Evolutionary conservation across 139 green algal genomes (phyloP).

Genomic region (Ulvella scutata): DNA sequence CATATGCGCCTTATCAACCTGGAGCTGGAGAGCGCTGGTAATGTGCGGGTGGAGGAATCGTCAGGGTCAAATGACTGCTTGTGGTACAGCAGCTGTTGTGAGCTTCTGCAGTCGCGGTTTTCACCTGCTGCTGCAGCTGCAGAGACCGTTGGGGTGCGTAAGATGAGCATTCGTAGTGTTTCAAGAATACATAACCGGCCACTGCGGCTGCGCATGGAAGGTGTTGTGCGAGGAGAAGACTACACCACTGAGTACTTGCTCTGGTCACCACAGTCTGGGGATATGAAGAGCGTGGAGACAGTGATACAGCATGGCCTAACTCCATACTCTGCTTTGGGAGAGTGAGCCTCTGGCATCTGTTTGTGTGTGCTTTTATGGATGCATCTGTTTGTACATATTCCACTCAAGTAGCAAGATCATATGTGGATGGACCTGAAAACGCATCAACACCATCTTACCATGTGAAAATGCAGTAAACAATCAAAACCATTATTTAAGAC

Average conservation of each 20-base stretch:
- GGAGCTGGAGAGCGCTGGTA: constrained; percentile 55
- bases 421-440: no score
- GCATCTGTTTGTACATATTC: no score
- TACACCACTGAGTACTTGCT: background rate
- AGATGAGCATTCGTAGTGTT: constrained; percentile 13
- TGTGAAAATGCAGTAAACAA: no score
- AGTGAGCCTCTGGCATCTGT: no score
- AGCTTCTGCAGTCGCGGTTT: constrained; percentile 23
- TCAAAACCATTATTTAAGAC: no score
- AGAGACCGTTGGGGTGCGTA: background rate
- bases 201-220: constrained; percentile 10
- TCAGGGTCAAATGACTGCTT: constrained; percentile 19
- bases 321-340: no score
- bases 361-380: no score
- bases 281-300: no score
- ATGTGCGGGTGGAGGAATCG: constrained; percentile 63
- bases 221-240: background rate
- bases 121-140: background rate
- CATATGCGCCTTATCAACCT: constrained; percentile 34
- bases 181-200: constrained; percentile 51
- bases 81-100: constrained; percentile 42
- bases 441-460: no score
- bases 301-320: no score
- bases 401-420: no score
- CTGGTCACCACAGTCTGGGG: background rate